Evolutionary conservation across 176 grass and related monocot genomes (phyloP), one percentile per base, ranked within the genome.

Genomic region (Lolium rigidum): DNA sequence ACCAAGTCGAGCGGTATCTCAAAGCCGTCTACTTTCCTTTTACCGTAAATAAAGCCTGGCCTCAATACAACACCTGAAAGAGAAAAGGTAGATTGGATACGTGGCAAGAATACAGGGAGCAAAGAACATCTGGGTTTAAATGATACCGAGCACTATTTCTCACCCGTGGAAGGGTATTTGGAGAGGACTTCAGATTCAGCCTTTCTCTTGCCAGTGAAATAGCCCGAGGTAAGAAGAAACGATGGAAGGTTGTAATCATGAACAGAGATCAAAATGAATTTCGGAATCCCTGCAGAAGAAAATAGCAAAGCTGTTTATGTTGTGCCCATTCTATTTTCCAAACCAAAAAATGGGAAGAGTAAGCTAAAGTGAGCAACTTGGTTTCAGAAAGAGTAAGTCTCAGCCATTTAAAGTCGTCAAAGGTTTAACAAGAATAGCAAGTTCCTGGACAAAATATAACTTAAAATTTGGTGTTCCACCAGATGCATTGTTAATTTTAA

Each of bases 101-200:
- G 64, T 47, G 52, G 25, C 5, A 63, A 65, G 20, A 44, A 71
- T 31, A 35, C 43, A 60, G n/a, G 25, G 10, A 63, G 31, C 18
- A 59, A 12, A 77, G 43, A 46, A n/a, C 13, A 48, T 2, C 17
- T 10, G 21, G 10, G 13, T 0, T 46, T 59, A 72, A 18, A 80
- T 83, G 51, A 9, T 79, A 8, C 10, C 3, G 86, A 51, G 14
- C 63, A 35, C 63, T 81, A 43, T 62, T 76, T 35, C 79, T 54
- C 92, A 99, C 97, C 94, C 91, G 97, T 94, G 76, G 41, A 68
- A 74, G 97, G 86, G 87, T 91, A 99, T 88, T 99, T 99, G 59
- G 97, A 96, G 62, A 99, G 97, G 51, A 96, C 85, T 83, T 99
- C 92, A 38, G 97, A 95, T 90, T 99, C 97, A 12, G 97, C 97